Base-by-base conservation (phyloP, 2,329 filamentous ascomycete genomes). In the Ophiostoma novo-ulmi region DNA sequence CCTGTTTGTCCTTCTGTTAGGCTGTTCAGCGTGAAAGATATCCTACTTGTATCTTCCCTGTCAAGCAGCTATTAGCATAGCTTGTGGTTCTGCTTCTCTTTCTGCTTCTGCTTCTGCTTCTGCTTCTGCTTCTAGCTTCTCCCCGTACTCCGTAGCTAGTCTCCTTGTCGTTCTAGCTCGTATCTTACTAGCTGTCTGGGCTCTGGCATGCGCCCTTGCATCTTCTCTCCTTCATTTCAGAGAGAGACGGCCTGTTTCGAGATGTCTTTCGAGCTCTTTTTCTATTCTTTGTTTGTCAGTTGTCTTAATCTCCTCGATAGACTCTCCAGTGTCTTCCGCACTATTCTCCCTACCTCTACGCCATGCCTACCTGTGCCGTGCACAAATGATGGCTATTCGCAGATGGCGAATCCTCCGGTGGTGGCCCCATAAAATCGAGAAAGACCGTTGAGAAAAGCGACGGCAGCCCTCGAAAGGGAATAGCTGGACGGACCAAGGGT, bases 371-470 rank as follows among this genome's bases (percentile, higher is more conserved):
- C 52, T 55, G 31, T 66, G 64, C 31, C 38, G 64, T 26, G 38
- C 36, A 38, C 52, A 70, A 70, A 38, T 48, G 55, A 67, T 26
- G 48, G 63, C 61, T 39, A 79, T 41, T 61, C n/a, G 70, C 52
- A 77, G 78, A 79, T 76, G 79, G 78, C 80, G 79, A 82, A 82
- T 80, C 79, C 80, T 83, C 81, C 81, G 81, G 82, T 74, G 75
- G 74, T 75, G 75, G 82, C 76, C 80, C 82, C 81, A 79, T 80
- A 80, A 78, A 79, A 80, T 80, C 39, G 38, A 80, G 78, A 81
- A 80, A 73, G 78, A 78, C 80, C 80, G 81, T 83, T 82, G 80
- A 81, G 78, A 55, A 69, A 71, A 80, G 78, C 82, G 66, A 58
- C 64, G 69, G 69, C 39, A 77, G 73, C 77, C 75, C 74, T 75